Evolutionary conservation across 2,329 filamentous ascomycete genomes (phyloP), one percentile per base, ranked within the genome.

Genomic region (Colletotrichum viniferum): DNA sequence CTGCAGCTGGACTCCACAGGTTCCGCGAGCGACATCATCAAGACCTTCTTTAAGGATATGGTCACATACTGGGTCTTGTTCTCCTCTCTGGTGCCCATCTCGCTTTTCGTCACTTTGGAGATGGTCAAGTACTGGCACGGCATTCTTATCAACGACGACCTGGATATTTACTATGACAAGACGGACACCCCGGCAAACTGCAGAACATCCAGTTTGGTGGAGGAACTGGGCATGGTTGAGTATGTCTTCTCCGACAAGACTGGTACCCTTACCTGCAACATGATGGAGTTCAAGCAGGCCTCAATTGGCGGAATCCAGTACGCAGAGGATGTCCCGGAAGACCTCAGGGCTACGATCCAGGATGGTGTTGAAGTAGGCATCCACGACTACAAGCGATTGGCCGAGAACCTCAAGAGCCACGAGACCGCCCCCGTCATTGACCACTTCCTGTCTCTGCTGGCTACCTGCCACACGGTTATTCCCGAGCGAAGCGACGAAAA

Each of bases 211-310:
- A 98, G 96, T 78, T 88, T 99, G 82, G 97, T 99, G 13, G 97
- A 99, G 86, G 97, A 99, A 82, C 87, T 99, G 60, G 97, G 97
- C 71, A 98, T 98, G 90, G 97, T 99, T 60, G 97, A 98, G 82
- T 99, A 97, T 81, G 97, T 99, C 78, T 99, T 99, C 84, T 98
- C 96, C 0, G 96, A 98, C 88, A 98, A 98, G 88, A 98, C 96
- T 2, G 96, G 96, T 58, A 98, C 96, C 5, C 87, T 98, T 81
- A 98, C 96, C n/a, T 98, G 96, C 86, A 98, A 98, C 82, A 93
- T 95, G 90, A 98, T 99, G 97, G 96, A 98, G 84, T 99, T 98
- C 84, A 96, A 96, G 82, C 96, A 98, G 84, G 97, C 95, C 81
- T 94, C 94, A 1, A 98, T 99, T 81, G 95, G 92, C 30, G 97